Base-by-base conservation (phyloP, 257 asterid species). In the Primulina huaijiensis region DNA sequence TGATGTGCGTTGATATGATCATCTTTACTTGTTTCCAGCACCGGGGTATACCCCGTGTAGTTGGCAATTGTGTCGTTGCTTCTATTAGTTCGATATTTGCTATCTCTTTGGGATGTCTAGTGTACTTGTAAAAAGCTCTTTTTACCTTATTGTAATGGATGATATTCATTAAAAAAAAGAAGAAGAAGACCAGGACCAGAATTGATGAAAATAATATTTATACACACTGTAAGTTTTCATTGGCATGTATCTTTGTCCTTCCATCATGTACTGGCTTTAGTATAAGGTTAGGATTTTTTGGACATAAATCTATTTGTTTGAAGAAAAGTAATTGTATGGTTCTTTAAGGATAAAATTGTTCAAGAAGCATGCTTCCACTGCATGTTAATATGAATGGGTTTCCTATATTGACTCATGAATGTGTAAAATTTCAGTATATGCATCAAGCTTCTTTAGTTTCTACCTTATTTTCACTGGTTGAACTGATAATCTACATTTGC, bases 401-500 rank as follows among this genome's bases (percentile, higher is more conserved):
- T 43, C 53, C 53, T 43, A 12, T 43, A 10, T 12, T 43, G 2
- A 43, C 53, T 43, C 17, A 43, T 11, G 53, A 11, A 43, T 12
- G n/a, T 11, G 53, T 12, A 11, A 7, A 8, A 16, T 23, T 12
- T 34, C 29, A 33, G 68, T 34, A 25, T 31, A 19, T 31, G 17
- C 55, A 30, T 71, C 56, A 23, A 38, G 62, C 19, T 35, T 67
- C 5, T 40, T 14, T n/a, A 21, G 17, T 21, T 69, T 9, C 52
- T 67, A 46, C 30, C 23, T 14, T 20, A 31, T 72, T 71, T 31
- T 56, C 62, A 35, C 20, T 35, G 12, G 46, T 14, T 1, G 53
- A 70, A 46, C 64, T 74, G 73, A 74, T 29, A 38, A 59, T 67
- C 37, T 65, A 65, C 66, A 30, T 72, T 71, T 69, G 74, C 90